Evolutionary conservation across 495 filamentous ascomycete genomes (phyloP).

Genomic region (Penicillium salamii): DNA sequence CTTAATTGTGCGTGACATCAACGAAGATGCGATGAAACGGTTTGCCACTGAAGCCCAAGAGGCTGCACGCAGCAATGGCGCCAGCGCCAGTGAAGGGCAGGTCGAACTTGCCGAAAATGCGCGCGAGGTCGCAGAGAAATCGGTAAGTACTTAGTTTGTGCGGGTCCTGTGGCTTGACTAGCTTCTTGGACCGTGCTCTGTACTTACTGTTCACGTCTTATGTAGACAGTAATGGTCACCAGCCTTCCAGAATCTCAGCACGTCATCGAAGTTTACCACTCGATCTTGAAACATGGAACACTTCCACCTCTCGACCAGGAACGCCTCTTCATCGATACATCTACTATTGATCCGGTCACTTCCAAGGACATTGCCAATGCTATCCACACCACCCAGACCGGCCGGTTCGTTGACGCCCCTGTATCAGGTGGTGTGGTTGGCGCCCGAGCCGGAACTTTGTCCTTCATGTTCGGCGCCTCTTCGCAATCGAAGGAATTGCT

Average conservation of each 20-base stretch:
- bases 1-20: constrained; percentile 72
- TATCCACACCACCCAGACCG: constrained; percentile 53
- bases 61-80: constrained; percentile 23
- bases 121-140: constrained; percentile 63
- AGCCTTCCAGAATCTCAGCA: constrained; percentile 79
- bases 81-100: constrained; percentile 35
- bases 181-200: neutral
- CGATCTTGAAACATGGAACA: constrained; percentile 53
- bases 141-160: constrained; percentile 53
- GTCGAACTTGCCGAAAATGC: constrained; percentile 58
- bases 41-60: constrained; percentile 61
- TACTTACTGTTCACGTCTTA: neutral
- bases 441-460: constrained; percentile 68
- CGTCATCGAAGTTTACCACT: constrained; percentile 68
- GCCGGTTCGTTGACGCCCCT: constrained; percentile 73
- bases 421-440: constrained; percentile 88
- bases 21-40: constrained; percentile 53
- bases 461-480: constrained; percentile 83
- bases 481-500: constrained; percentile 48
- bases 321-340: constrained; percentile 76
- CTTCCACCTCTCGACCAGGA: constrained; percentile 41
- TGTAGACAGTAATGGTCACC: constrained; percentile 71
- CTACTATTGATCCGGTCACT: constrained; percentile 81
- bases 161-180: neutral
- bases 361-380: constrained; percentile 64